Conservation (phyloP, 495 filamentous ascomycete genomes). For the Geopyxis carbonaria region DNA sequence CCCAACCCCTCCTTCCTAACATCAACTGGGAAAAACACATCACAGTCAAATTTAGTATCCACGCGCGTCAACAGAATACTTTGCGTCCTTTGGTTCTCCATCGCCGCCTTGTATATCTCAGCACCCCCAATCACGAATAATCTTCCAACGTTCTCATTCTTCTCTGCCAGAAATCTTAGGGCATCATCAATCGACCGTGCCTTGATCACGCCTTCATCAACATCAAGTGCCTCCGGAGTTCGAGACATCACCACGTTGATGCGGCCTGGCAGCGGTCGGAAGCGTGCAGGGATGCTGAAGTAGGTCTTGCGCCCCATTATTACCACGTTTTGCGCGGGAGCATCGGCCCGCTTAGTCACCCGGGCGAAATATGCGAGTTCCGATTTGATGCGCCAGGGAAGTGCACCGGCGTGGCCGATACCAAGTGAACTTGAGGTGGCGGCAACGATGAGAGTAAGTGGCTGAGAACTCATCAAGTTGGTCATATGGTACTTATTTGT, state of each 20-base stretch:
- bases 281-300: slow-evolving; percentile 58
- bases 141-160: slow-evolving; percentile 28
- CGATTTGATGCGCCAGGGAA: slow-evolving; percentile 79
- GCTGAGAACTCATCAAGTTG: slow-evolving; percentile 9
- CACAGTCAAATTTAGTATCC: slow-evolving; percentile 59
- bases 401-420: slow-evolving; percentile 60
- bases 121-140: slow-evolving; percentile 82
- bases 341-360: slow-evolving; percentile 50
- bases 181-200: slow-evolving; percentile 41
- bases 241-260: slow-evolving; percentile 64
- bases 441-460: slow-evolving; percentile 60
- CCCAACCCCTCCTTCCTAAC: slow-evolving; percentile 28
- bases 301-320: slow-evolving; percentile 97
- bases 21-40: slow-evolving; percentile 65
- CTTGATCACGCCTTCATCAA: slow-evolving; percentile 7
- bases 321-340: slow-evolving; percentile 45
- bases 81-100: slow-evolving; percentile 34
- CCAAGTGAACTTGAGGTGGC: slow-evolving; percentile 49
- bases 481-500: too few relatives aligned
- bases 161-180: slow-evolving; percentile 27
- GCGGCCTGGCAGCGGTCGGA: slow-evolving; percentile 63
- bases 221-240: slow-evolving; percentile 11
- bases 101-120: slow-evolving; percentile 59
- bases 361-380: slow-evolving; percentile 94
- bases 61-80: slow-evolving; percentile 50